Base-by-base conservation (phyloP, 148 eudicot species). In the Spergularia marina region DNA sequence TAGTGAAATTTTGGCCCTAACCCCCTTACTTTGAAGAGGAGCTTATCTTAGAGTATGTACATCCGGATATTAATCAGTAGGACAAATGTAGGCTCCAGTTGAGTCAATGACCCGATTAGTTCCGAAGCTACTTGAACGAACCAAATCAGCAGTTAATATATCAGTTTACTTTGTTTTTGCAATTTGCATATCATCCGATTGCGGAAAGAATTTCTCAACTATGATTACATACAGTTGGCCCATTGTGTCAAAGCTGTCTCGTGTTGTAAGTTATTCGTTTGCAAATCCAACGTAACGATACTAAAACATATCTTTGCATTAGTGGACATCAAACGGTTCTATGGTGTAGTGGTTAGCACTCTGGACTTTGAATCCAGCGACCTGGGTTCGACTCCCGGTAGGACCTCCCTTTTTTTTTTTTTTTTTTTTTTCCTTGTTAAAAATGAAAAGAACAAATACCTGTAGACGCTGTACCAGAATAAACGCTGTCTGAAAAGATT, bases 291-390 rank as follows among this genome's bases (percentile, higher is more conserved):
- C 44, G 0, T 17, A 17, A 41, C 0, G 49, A 44, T 44, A 44
- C 7, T 44, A 9, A 44, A 9, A 6, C 9, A 44, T 44, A 44
- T 44, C 8, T 4, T 44, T 16, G 47, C 70, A 66, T 17, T 12
- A 17, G 5, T 58, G 7, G n/a, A 18, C 25, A 20, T 44, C 49
- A 44, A 44, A 4, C 9, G 98, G 97, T 94, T 94, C 97, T 83
- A 90, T 94, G 95, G 98, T 94, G 97, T 94, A 94, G 98, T 91
- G 97, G 98, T 94, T 91, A 94, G 98, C 98, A 94, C 97, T 91
- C 95, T 91, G 97, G 97, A 94, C 98, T 91, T 93, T 91, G 98
- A 93, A 93, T 94, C 98, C 98, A 91, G 98, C 98, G 97, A 94
- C 97, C 98, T 94, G 98, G 98, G 98, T 94, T 94, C 97, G 98